Evolutionary conservation across 1,284 basidiomycete species (phyloP), one percentile per base, ranked within the genome.

Genomic region (Phenoliferia sp.): DNA sequence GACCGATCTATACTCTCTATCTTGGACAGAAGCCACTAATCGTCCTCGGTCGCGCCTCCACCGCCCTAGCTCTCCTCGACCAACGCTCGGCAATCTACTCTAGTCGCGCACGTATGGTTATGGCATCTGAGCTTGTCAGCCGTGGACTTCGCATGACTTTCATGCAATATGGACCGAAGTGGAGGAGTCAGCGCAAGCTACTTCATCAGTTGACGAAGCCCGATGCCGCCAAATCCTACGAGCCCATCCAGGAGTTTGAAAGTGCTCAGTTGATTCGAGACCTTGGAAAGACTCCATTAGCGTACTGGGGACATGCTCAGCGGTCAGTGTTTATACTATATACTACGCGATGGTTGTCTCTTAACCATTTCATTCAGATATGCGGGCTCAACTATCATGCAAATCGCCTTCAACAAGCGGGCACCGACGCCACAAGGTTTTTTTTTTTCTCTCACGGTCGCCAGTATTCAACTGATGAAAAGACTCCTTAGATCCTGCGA

Each of bases 161-260:
- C 64, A 77, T 77, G 75, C 80, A 81, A 0, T 81, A 83, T 65
- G 79, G 79, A 34, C 81, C 82, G 9, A 67, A 71, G 6, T 85
- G 84, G 84, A 77, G 83, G 26, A 81, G 78, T 74, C 84, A 83
- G 81, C 80, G 84, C 17, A 83, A 82, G 78, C 83, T 83, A 32
- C 79, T 85, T 32, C 84, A 85, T 65, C 75, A 74, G 61, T 71
- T 74, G 4, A 70, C 76, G 36, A 65, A 69, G 12, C 69, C 66
- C 10, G 77, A 80, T 39, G 78, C 78, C 54, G 77, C 82, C 10
- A 80, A 81, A 48, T 79, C 77, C 15, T 85, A 84, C 73, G 79
- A 79, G 59, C 81, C 81, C 0, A 82, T 84, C n/a, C 83, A 84
- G 66, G 80, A 79, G 22, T 73, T 84, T 9, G 84, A 85, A 71